Evolutionary conservation across 2,329 filamentous ascomycete genomes (phyloP).

Genomic region (Mycocentrospora acerina): DNA sequence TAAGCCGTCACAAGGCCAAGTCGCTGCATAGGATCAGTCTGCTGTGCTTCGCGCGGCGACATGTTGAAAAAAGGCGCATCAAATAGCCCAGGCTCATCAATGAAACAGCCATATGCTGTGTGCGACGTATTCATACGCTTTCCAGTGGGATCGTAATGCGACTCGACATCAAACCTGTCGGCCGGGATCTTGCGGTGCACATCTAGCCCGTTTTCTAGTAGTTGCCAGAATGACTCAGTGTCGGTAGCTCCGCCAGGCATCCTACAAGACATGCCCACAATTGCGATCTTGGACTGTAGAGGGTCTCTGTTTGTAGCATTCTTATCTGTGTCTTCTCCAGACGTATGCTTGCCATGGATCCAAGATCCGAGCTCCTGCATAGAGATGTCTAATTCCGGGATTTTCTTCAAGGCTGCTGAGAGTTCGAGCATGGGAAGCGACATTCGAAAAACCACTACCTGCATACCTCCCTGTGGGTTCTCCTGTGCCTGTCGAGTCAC

Average conservation of each 20-base stretch:
- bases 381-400: not conserved
- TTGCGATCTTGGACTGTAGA: conserved; percentile 24
- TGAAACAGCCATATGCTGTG: conserved; percentile 20
- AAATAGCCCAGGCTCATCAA: conserved; percentile 28
- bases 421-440: conserved; percentile 24
- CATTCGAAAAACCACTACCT: conserved; percentile 15
- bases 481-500: not conserved
- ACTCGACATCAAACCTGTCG: conserved; percentile 21
- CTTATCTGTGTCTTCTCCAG: not conserved
- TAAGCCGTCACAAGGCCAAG: conserved; percentile 26
- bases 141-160: conserved; percentile 23
- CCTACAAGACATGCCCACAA: conserved; percentile 43
- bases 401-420: not conserved
- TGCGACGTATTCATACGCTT: conserved; percentile 13
- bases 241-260: conserved; percentile 28
- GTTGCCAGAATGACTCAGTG: conserved; percentile 39
- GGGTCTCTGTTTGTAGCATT: not conserved
- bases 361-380: not conserved
- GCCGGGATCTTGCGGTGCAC: conserved; percentile 33
- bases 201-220: conserved; percentile 32
- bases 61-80: conserved; percentile 34
- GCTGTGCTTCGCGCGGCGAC: conserved; percentile 25
- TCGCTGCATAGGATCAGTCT: conserved; percentile 27
- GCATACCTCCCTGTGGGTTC: conserved; percentile 1
- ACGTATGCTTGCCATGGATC: not conserved